Conservation (phyloP, 2,329 filamentous ascomycete genomes). For the Keithomyces neogunnii region DNA sequence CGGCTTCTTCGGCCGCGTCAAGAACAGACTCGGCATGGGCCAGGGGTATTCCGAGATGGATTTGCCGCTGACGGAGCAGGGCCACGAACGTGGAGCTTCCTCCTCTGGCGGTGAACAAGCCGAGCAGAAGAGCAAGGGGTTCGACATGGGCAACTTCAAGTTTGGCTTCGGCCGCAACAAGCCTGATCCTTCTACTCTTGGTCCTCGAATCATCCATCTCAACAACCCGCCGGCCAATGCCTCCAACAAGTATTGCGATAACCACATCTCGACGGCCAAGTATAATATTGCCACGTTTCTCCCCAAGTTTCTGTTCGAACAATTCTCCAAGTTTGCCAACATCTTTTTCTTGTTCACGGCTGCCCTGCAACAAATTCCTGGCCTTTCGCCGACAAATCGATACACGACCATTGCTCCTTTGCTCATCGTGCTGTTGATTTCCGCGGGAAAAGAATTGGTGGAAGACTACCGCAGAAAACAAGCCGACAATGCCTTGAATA, state of each 20-base stretch:
- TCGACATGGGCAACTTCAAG: constrained; percentile 72
- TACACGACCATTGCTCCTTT: constrained; percentile 97
- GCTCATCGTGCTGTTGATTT: constrained; percentile 83
- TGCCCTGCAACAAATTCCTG: constrained; percentile 86
- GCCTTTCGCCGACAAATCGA: constrained; percentile 86
- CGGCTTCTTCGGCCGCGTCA: constrained; percentile 77
- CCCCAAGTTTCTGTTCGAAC: constrained; percentile 94
- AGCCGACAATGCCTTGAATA: constrained; percentile 81
- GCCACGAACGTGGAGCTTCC: constrained; percentile 28
- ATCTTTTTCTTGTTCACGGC: constrained; percentile 99
- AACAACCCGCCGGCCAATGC: constrained; percentile 94
- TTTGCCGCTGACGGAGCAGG: constrained; percentile 77
- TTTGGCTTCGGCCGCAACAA: constrained; percentile 83
- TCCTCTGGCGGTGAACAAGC: constrained; percentile 30
- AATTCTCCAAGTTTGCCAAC: constrained; percentile 99
- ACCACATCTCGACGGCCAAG: constrained; percentile 95
- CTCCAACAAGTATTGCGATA: constrained; percentile 84
- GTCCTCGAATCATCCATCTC: constrained; percentile 85
- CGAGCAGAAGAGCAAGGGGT: constrained; percentile 44
- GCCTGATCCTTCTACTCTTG: constrained; percentile 81
- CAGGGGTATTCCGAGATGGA: constrained; percentile 97
- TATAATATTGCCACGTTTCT: constrained; percentile 92
- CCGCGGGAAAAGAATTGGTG: constrained; percentile 85
- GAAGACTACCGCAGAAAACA: constrained; percentile 87
- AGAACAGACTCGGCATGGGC: constrained; percentile 84